A percentile compares a stretch with the other conserved stretches of the same genome.
Evolutionary conservation across 2,329 filamentous ascomycete genomes (phyloP).

Genomic region (Fusarium buxicola): DNA sequence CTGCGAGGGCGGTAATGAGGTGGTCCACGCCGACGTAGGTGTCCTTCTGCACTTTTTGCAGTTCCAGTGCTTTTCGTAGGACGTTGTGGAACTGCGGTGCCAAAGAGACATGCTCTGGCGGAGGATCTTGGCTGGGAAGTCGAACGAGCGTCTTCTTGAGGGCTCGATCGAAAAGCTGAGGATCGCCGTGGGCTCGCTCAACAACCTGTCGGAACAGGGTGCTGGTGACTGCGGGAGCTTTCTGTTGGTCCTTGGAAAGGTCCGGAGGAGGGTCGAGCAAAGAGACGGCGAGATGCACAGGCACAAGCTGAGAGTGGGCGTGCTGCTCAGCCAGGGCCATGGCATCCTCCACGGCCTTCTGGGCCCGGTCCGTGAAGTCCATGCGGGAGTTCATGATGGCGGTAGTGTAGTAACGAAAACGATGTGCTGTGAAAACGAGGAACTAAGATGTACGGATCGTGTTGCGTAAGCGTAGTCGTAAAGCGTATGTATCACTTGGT

Average conservation of each 20-base stretch:
- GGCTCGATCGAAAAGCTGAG: constrained; percentile 86
- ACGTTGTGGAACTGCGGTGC: constrained; percentile 85
- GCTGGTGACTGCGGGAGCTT: constrained; percentile 71
- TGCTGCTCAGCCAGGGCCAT: constrained; percentile 91
- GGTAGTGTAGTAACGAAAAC: constrained; percentile 14
- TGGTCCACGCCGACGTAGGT: constrained; percentile 95
- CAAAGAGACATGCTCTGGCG: constrained; percentile 87
- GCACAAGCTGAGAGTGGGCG: constrained; percentile 88
- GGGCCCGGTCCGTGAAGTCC: constrained; percentile 94
- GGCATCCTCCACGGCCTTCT: constrained; percentile 89
- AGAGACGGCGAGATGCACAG: constrained; percentile 87
- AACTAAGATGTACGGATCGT: constrained; percentile 10
- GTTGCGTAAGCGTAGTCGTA: constrained; percentile 8
- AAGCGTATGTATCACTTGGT: constrained; percentile 11
- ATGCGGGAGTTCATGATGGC: constrained; percentile 77
- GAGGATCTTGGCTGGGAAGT: constrained; percentile 92
- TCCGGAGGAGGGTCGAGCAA: constrained; percentile 81
- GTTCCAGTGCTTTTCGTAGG: constrained; percentile 83
- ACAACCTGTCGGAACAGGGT: constrained; percentile 96
- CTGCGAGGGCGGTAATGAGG: constrained; percentile 84
- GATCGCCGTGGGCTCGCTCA: constrained; percentile 92
- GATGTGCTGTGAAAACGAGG: constrained; percentile 11
- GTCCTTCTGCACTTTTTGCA: constrained; percentile 98
- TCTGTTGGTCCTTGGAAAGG: constrained; percentile 85
- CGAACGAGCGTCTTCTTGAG: constrained; percentile 94